Conservation (phyloP, 441 rosid species). For the Syzygium malaccense region DNA sequence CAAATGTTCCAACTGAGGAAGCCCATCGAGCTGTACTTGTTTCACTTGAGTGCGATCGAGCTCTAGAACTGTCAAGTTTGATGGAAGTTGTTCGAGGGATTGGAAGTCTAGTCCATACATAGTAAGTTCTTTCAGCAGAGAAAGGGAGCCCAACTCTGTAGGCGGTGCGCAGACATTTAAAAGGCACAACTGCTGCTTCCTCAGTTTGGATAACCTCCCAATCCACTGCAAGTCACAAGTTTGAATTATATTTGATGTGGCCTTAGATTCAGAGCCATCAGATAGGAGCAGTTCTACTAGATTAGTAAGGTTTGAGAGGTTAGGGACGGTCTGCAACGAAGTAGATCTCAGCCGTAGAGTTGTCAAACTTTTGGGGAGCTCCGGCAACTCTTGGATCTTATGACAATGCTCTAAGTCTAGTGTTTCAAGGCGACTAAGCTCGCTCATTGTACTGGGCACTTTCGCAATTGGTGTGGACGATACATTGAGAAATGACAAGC, state of each 20-base stretch:
- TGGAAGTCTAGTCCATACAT: not conserved
- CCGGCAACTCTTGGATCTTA: not conserved
- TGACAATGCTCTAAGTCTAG: not conserved
- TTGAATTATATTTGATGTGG: not conserved
- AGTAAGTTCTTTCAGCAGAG: not conserved
- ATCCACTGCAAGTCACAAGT: not conserved
- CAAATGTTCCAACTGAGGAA: not conserved
- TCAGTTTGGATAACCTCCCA: not conserved
- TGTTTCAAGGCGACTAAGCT: not conserved
- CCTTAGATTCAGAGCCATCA: not conserved
- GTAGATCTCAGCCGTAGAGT: not conserved
- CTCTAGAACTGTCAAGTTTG: not conserved
- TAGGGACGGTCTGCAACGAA: not conserved
- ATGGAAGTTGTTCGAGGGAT: not conserved
- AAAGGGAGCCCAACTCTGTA: not conserved
- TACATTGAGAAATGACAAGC: not conserved
- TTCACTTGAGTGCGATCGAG: not conserved
- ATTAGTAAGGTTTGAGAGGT: not conserved
- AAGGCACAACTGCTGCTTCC: not conserved
- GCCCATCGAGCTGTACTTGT: not conserved
- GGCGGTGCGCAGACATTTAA: not conserved
- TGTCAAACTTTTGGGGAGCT: not conserved
- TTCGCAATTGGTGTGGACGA: not conserved
- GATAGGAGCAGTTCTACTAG: not conserved
- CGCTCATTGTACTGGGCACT: not conserved